Base-by-base conservation (phyloP, 805 yeast species). In the Candida suzukii region DNA sequence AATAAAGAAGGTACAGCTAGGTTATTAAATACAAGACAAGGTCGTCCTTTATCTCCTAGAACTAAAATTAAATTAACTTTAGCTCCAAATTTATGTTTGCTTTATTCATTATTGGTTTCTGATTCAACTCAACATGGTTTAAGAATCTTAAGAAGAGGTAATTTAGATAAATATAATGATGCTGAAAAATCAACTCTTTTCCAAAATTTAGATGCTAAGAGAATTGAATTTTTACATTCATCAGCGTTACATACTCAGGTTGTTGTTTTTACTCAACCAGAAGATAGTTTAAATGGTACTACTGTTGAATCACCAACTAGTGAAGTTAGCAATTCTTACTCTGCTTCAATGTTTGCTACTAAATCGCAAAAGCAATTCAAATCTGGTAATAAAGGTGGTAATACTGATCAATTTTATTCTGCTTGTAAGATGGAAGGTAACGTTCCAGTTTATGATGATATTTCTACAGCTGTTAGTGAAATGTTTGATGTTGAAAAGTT, bases 1-100 rank as follows among this genome's bases (percentile, higher is more conserved):
- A 21, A 20, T 4, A 33, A 33, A 18, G 9, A 33, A 14, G 27
- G 36, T 19, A 31, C 35, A 7, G 35, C 35, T 10, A 19, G 12
- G 10, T 6, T 33, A 12, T 9, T 17, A n/a, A 21, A 20, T 21
- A 22, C 27, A 8, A 33, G 27, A 14, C 66, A 62, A 36, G 68
- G 68, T 7, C 49, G 68, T 25, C 74, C 76, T 12, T 53, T 75
- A 18, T 75, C 76, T 29, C 75, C 78, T 2, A 76, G 74, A 17
- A 65, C 77, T 4, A 65, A 68, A 42, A 68, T 75, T 3, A 64
- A 75, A 37, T 52, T 75, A n/a, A 66, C 78, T 0, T 45, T 70
- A 38, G 70, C 70, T 4, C 70, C 74, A 8, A 64, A 71, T 25
- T 48, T 75, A 34, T 57, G 68, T 4, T 56, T 66, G 3, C 54